phyloP scores from a whole-genome alignment of 2,329 filamentous ascomycete species.

The Pyrenophora tritici-repentis region DNA sequence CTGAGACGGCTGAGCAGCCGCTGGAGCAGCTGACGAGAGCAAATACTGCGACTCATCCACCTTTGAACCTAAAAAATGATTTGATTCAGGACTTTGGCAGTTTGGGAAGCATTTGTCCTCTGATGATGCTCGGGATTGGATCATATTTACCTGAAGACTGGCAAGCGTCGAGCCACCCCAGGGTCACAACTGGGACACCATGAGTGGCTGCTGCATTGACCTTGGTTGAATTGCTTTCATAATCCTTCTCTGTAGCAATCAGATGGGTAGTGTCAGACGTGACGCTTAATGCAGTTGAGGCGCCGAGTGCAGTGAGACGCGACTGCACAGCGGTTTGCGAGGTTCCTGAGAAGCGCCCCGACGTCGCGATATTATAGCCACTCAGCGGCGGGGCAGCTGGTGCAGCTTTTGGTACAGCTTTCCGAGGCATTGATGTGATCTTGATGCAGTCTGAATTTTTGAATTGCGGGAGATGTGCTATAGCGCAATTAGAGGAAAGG shows the following conservation, averaged over 20 bases:
- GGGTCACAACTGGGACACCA: conserved; percentile 60
- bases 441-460: not conserved
- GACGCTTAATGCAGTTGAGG: conserved; percentile 54
- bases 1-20: conserved; percentile 4
- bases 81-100: not conserved
- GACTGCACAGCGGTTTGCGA: conserved; percentile 58
- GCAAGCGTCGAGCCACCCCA: conserved; percentile 68
- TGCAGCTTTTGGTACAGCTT: conserved; percentile 25
- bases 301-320: conserved; percentile 58
- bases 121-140: not conserved
- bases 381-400: conserved; percentile 49
- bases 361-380: conserved; percentile 60
- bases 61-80: conserved; percentile 24
- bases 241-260: conserved; percentile 61
- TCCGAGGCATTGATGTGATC: conserved; percentile 25
- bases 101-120: not conserved
- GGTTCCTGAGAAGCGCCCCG: conserved; percentile 62
- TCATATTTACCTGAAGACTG: conserved; percentile 46
- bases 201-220: conserved; percentile 56
- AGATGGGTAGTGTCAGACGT: conserved; percentile 60
- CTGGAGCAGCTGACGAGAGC: conserved; percentile 25
- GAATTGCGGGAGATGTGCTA: not conserved
- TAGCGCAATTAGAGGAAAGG: not conserved
- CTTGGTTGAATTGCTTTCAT: conserved; percentile 57
- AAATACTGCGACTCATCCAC: conserved; percentile 49